Evolutionary conservation across 768 basidiomycete genomes (phyloP).

Genomic region (Gelatoporia subvermispora): DNA sequence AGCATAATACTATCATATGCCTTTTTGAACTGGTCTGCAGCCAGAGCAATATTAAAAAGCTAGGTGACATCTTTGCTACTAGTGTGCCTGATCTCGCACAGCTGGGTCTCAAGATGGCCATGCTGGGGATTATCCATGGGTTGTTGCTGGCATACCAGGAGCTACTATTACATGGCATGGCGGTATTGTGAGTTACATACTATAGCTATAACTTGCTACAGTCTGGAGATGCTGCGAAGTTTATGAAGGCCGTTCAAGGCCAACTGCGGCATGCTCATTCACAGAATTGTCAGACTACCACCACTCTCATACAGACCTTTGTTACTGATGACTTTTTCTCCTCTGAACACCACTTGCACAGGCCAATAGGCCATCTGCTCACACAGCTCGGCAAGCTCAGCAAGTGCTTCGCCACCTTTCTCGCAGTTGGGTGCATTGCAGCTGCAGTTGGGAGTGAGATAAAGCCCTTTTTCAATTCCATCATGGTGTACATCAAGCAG

Average conservation of each 20-base stretch:
- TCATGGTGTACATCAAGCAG: conserved; percentile 84
- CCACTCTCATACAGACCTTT: conserved; percentile 90
- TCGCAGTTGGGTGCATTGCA: conserved; percentile 94
- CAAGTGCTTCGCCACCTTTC: conserved; percentile 89
- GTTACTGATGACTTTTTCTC: conserved; percentile 94
- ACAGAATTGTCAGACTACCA: conserved; percentile 94
- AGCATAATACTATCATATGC: conserved; percentile 73
- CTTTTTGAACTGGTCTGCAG: conserved; percentile 84
- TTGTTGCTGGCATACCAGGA: conserved; percentile 89
- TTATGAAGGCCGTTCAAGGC: conserved; percentile 87
- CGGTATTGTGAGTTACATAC: conserved; percentile 66
- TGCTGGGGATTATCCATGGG: conserved; percentile 89
- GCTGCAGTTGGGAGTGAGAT: conserved; percentile 89
- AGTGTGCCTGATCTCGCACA: conserved; percentile 68
- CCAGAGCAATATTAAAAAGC: conserved; percentile 69
- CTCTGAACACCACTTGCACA: conserved; percentile 85
- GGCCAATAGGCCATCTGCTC: conserved; percentile 88
- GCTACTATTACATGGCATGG: conserved; percentile 85
- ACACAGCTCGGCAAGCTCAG: conserved; percentile 83
- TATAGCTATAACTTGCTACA: not conserved
- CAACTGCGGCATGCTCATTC: conserved; percentile 81
- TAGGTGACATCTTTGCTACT: conserved; percentile 86
- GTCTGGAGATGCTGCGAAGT: conserved; percentile 37
- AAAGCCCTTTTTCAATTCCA: conserved; percentile 90
- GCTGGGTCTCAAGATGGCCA: conserved; percentile 68